Percentiles rank a stretch among this genome's conserved stretches.
Conservation (phyloP, 2,329 filamentous ascomycete genomes). For the Pyrenophora tritici-repentis region DNA sequence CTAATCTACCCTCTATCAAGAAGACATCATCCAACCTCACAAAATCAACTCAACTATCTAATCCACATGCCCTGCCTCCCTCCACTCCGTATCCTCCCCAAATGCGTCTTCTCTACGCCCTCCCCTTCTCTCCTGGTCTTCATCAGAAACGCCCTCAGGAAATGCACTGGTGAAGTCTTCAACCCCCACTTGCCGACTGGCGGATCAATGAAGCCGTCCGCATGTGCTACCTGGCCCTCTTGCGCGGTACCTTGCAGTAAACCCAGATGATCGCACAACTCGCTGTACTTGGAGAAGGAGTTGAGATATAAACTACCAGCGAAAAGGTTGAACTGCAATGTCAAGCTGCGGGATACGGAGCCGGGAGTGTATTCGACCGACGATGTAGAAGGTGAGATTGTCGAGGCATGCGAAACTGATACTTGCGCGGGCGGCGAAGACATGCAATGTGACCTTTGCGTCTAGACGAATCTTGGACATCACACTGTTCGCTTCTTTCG, state of each 20-base stretch:
- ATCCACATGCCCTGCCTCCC: constrained; percentile 29
- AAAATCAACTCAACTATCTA: no score
- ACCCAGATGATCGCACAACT: constrained; percentile 59
- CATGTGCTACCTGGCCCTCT: constrained; percentile 32
- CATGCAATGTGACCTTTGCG: constrained; percentile 51
- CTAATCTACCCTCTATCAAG: no score
- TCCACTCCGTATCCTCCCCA: constrained; percentile 50
- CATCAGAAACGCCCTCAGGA: constrained; percentile 46
- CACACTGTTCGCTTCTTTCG: constrained; percentile 63
- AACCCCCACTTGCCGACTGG: constrained; percentile 41
- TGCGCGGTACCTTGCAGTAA: constrained; percentile 44
- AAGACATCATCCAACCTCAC: no score
- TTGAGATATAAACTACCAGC: constrained; percentile 69
- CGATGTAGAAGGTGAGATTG: constrained; percentile 51
- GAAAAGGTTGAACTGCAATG: constrained; percentile 66
- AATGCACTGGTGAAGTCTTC: constrained; percentile 48
- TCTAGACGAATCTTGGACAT: constrained; percentile 48
- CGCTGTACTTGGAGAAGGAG: constrained; percentile 59
- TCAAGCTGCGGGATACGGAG: constrained; percentile 30
- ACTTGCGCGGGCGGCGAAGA: constrained; percentile 58
- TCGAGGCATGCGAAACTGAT: constrained; percentile 50
- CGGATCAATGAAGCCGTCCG: constrained; percentile 45
- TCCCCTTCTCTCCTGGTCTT: constrained; percentile 45
- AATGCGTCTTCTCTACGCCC: constrained; percentile 45
- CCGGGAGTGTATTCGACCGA: constrained; percentile 30